Evolutionary conservation across 306 rosid species (phyloP).

Genomic region (Cucurbita pepo): DNA sequence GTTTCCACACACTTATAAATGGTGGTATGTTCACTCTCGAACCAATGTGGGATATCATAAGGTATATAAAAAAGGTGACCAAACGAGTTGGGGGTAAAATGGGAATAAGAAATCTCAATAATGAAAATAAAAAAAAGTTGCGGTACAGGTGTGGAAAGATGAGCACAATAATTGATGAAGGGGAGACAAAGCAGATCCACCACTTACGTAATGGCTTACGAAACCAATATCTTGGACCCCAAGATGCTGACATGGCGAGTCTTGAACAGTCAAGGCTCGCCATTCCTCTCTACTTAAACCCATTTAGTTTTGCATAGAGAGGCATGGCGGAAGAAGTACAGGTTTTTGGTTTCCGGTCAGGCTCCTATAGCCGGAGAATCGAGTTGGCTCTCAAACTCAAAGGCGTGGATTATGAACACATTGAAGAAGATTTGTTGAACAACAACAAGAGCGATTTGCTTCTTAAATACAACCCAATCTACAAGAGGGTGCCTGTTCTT

Average conservation of each 20-base stretch:
- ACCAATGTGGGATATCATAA: too few species aligned
- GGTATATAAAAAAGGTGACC: too few species aligned
- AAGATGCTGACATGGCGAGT: neutral
- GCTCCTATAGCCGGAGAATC: slow-evolving; percentile 28
- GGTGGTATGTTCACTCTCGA: too few species aligned
- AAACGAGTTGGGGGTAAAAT: too few species aligned
- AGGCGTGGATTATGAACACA: slow-evolving; percentile 25
- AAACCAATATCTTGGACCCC: neutral
- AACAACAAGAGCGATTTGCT: slow-evolving; percentile 22
- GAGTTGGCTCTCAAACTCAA: slow-evolving; percentile 38
- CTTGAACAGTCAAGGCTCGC: too few species aligned
- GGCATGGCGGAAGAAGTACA: neutral
- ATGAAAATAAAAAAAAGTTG: too few species aligned
- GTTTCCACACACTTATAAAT: too few species aligned
- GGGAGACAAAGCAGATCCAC: neutral
- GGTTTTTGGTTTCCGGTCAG: neutral
- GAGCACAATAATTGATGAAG: too few species aligned
- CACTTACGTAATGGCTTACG: neutral
- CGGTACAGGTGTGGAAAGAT: too few species aligned
- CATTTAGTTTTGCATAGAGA: neutral
- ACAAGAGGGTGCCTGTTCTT: slow-evolving; percentile 35
- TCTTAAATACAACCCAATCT: slow-evolving; percentile 37
- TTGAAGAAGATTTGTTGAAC: slow-evolving; percentile 13
- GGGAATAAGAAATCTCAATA: too few species aligned
- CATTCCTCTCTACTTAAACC: neutral